phyloP scores from a whole-genome alignment of 2,329 filamentous ascomycete genomes.

The Colletotrichum caudatum region DNA sequence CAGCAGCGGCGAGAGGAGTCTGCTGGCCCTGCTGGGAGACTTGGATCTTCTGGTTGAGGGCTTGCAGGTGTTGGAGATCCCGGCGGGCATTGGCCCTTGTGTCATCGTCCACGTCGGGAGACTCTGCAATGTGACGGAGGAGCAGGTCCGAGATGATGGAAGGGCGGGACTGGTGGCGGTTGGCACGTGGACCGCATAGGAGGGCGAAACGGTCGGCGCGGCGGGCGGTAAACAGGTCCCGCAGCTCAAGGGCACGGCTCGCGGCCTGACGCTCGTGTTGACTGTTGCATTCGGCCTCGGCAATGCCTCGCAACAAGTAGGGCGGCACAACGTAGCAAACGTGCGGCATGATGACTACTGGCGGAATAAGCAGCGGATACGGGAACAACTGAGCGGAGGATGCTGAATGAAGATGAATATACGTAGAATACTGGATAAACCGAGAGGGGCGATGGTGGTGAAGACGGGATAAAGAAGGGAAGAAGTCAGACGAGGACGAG shows the following conservation, averaged over 20 bases:
- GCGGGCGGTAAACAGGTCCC: slow-evolving; percentile 48
- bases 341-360: slow-evolving; percentile 13
- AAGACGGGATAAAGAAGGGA: too few relatives aligned
- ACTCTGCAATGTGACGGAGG: slow-evolving; percentile 23
- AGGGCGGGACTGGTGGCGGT: slow-evolving; percentile 40
- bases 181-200: slow-evolving; percentile 50
- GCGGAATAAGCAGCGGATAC: too few relatives aligned
- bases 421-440: too few relatives aligned
- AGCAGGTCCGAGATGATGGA: slow-evolving; percentile 24
- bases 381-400: too few relatives aligned
- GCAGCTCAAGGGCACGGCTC: slow-evolving; percentile 50
- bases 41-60: slow-evolving; percentile 47
- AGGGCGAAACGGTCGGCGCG: slow-evolving; percentile 53
- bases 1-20: slow-evolving; percentile 35
- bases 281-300: slow-evolving; percentile 53
- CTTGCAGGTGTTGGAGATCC: slow-evolving; percentile 55
- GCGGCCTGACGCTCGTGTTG: slow-evolving; percentile 54
- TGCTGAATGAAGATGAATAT: too few relatives aligned
- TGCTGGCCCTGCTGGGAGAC: slow-evolving; percentile 48
- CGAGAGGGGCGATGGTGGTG: too few relatives aligned
- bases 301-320: slow-evolving; percentile 59
- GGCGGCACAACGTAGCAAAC: slow-evolving; percentile 60
- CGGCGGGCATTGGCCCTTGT: slow-evolving; percentile 53
- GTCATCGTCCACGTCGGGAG: slow-evolving; percentile 52
- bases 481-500: too few relatives aligned